phyloP scores from a whole-genome alignment of 2,329 filamentous ascomycete genomes.

The Zymoseptoria ardabiliae region DNA sequence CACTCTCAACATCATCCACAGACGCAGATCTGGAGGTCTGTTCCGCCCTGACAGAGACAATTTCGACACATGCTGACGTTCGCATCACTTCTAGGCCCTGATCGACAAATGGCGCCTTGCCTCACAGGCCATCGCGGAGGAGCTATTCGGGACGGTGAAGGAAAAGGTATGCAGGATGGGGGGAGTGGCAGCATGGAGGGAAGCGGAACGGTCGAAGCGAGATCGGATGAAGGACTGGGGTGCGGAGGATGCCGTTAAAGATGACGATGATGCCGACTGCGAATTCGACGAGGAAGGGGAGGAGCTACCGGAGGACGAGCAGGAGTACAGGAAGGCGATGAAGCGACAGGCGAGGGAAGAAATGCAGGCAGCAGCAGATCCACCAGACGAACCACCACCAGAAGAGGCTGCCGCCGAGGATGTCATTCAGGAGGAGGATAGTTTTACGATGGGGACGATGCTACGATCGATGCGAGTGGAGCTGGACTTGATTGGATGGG shows the following conservation, averaged over 20 bases:
- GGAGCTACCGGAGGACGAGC: slow-evolving; percentile 32
- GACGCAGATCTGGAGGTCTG: slow-evolving; percentile 48
- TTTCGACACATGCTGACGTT: neutral
- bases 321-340: slow-evolving; percentile 40
- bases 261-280: slow-evolving; percentile 31
- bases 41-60: neutral
- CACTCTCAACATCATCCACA: slow-evolving; percentile 39
- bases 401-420: slow-evolving; percentile 35
- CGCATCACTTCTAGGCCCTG: slow-evolving; percentile 29
- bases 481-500: slow-evolving; percentile 55
- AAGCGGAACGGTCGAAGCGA: slow-evolving; percentile 31
- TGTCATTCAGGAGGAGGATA: neutral
- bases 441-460: slow-evolving; percentile 64
- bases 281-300: slow-evolving; percentile 29
- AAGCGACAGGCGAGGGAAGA: slow-evolving; percentile 44
- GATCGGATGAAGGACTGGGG: slow-evolving; percentile 23
- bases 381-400: slow-evolving; percentile 25
- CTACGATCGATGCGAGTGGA: slow-evolving; percentile 58
- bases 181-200: slow-evolving; percentile 47
- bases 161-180: slow-evolving; percentile 58
- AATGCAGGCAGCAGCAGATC: slow-evolving; percentile 33
- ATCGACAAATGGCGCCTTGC: slow-evolving; percentile 55
- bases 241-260: slow-evolving; percentile 25
- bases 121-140: slow-evolving; percentile 58
- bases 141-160: slow-evolving; percentile 54